Conservation (phyloP, 2,329 filamentous ascomycete genomes). For the Metarhizium guizhouense region DNA sequence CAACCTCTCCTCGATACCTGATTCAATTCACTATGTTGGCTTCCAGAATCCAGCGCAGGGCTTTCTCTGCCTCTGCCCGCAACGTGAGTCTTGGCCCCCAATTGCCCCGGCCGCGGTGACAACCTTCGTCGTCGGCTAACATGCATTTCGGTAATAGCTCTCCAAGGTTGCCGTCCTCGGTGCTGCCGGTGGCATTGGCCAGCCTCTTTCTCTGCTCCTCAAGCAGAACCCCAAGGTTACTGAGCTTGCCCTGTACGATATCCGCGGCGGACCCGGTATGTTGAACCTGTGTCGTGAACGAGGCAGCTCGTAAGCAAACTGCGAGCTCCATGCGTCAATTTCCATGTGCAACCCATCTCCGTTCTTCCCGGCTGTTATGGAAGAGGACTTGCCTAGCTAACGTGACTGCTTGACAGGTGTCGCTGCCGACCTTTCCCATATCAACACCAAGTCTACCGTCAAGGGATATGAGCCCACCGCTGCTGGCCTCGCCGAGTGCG, state of each 20-base stretch:
- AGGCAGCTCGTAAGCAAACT: background rate
- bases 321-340: conserved; percentile 7
- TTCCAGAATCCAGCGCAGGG: conserved; percentile 62
- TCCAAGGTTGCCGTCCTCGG: conserved; percentile 97
- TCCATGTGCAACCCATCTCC: background rate
- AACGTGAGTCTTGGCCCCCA: conserved; percentile 45
- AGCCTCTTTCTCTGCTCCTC: conserved; percentile 92
- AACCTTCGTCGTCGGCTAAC: background rate
- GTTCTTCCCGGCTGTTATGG: background rate
- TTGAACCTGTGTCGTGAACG: conserved; percentile 12
- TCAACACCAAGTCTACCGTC: conserved; percentile 97
- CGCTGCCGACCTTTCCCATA: conserved; percentile 94
- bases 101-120: background rate
- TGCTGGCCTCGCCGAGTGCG: conserved; percentile 64
- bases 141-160: conserved; percentile 45
- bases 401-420: conserved; percentile 56
- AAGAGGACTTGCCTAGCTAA: background rate
- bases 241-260: conserved; percentile 95
- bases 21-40: conserved; percentile 56
- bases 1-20: conserved; percentile 11
- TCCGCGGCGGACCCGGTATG: conserved; percentile 85
- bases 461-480: conserved; percentile 77
- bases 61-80: conserved; percentile 72
- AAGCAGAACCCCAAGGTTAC: conserved; percentile 96
- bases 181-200: conserved; percentile 95